phyloP scores from a whole-genome alignment of 768 basidiomycete species.

The Calocybe indica region DNA sequence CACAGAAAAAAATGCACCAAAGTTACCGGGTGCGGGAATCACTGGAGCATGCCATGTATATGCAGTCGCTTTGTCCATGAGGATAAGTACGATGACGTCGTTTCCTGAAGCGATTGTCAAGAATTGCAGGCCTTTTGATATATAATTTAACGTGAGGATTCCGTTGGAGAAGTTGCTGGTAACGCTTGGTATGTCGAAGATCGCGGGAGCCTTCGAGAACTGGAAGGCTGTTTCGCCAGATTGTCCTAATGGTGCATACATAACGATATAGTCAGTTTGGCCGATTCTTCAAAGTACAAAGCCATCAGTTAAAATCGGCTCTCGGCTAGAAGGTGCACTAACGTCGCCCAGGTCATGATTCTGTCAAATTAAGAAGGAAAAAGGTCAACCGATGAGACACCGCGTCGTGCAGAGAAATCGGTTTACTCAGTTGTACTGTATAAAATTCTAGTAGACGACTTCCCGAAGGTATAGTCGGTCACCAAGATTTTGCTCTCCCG shows the following conservation, averaged over 20 bases:
- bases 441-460: constrained; percentile 24
- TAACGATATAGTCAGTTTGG: constrained; percentile 32
- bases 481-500: constrained; percentile 45
- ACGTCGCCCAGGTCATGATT: constrained; percentile 53
- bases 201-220: constrained; percentile 22
- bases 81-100: constrained; percentile 22
- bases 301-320: not conserved
- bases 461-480: constrained; percentile 42
- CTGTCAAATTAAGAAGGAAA: constrained; percentile 15
- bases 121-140: constrained; percentile 26
- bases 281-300: constrained; percentile 26
- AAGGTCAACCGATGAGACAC: constrained; percentile 6
- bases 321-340: constrained; percentile 7
- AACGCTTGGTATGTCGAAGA: constrained; percentile 24
- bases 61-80: constrained; percentile 44
- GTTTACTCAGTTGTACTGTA: constrained; percentile 42
- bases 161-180: constrained; percentile 26
- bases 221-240: constrained; percentile 37
- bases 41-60: constrained; percentile 45
- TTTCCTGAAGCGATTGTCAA: constrained; percentile 23
- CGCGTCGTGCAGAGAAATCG: too few relatives aligned
- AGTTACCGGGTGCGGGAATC: constrained; percentile 26
- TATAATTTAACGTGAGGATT: constrained; percentile 33
- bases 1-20: constrained; percentile 38
- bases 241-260: constrained; percentile 36